These are phyloP conservation scores for Sutorius eximius DNA, from an alignment of 1,284 basidiomycete species.

Conservation along the genomic window DNA sequence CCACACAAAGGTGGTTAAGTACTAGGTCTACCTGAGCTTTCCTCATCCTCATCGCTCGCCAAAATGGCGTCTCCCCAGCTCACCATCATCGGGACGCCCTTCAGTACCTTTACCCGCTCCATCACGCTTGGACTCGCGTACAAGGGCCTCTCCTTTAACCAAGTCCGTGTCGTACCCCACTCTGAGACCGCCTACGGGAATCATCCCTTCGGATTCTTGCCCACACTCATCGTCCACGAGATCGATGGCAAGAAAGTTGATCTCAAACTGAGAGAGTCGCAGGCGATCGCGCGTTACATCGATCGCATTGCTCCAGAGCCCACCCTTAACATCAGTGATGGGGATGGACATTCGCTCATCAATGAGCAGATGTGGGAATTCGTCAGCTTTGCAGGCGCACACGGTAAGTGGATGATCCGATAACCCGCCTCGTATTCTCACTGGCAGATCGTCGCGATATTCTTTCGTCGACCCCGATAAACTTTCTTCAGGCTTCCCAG, in stretches of 20 bases:
- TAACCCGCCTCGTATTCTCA: not conserved
- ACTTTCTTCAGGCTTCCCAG: constrained; percentile 24
- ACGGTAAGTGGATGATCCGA: constrained; percentile 21
- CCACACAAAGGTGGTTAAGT: constrained; percentile 1
- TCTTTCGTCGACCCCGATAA: not conserved
- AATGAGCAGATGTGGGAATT: constrained; percentile 37
- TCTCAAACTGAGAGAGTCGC: constrained; percentile 31
- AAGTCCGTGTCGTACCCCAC: constrained; percentile 29
- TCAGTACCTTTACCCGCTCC: constrained; percentile 36
- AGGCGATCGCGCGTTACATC: constrained; percentile 31
- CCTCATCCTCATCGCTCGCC: not conserved
- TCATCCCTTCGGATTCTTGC: constrained; percentile 36
- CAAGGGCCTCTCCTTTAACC: constrained; percentile 30
- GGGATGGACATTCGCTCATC: constrained; percentile 23
- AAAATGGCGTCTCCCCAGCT: constrained; percentile 22
- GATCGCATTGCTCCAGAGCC: constrained; percentile 32
- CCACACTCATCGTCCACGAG: constrained; percentile 32
- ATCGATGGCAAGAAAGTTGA: constrained; percentile 24
- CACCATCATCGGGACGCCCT: constrained; percentile 35
- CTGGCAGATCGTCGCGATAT: not conserved
- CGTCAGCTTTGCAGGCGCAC: constrained; percentile 24
- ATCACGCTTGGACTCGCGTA: constrained; percentile 32
- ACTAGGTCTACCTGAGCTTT: not conserved
- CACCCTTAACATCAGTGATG: constrained; percentile 20
- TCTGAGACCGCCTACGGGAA: constrained; percentile 30